Evolutionary conservation across 73 alveolate genomes (phyloP).

Genomic region (Paramecium octaurelia): DNA sequence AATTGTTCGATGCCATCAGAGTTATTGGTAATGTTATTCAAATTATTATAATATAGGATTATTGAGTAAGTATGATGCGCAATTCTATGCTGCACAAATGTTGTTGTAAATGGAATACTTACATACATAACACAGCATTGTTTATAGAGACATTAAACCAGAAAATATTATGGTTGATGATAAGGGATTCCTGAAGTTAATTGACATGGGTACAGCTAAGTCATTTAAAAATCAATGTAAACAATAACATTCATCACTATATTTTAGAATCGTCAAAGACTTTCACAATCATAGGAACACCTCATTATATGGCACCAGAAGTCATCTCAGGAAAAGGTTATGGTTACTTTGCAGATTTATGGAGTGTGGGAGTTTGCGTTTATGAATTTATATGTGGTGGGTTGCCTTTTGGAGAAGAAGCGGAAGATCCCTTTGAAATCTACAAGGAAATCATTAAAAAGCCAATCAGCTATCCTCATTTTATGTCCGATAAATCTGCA

Average conservation of each 20-base stretch:
- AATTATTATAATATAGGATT: background rate
- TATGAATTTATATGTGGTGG: conserved; percentile 73
- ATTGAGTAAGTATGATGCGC: conserved; percentile 38
- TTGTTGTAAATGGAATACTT: conserved; percentile 47
- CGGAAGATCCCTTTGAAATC: conserved; percentile 77
- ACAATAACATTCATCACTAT: background rate
- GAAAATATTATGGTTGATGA: conserved; percentile 63
- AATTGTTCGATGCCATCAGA: conserved; percentile 69
- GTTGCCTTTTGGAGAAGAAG: conserved; percentile 76
- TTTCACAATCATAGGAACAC: conserved; percentile 61
- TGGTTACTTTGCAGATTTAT: conserved; percentile 54
- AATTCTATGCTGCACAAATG: conserved; percentile 50
- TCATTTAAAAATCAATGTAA: conserved; percentile 15
- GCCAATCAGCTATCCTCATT: conserved; percentile 49
- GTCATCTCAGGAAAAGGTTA: conserved; percentile 65
- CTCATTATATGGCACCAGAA: conserved; percentile 69
- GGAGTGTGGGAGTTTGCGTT: conserved; percentile 59
- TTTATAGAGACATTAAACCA: conserved; percentile 63
- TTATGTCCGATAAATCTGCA: conserved; percentile 53
- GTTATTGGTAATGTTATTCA: conserved; percentile 40
- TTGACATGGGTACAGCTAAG: conserved; percentile 66
- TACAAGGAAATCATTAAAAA: conserved; percentile 69
- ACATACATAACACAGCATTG: conserved; percentile 44
- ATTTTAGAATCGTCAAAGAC: conserved; percentile 37
- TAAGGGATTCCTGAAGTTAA: conserved; percentile 52